Conservation (phyloP, 495 filamentous ascomycete genomes). For the Tuber microsphaerosporum region DNA sequence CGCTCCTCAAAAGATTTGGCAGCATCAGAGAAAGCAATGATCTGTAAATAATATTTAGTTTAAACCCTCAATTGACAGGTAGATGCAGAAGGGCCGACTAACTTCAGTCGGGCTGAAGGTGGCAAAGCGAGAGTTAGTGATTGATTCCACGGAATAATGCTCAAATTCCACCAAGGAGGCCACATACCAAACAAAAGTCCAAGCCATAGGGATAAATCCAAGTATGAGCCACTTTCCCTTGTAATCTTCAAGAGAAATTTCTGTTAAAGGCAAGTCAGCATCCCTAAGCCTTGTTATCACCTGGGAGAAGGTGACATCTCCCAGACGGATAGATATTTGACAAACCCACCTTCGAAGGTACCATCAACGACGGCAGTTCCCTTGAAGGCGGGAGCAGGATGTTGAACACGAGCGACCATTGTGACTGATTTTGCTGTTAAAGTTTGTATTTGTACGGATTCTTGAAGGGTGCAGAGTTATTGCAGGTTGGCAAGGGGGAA, state of each 20-base stretch:
- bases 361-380: slow-evolving; percentile 48
- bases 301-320: neutral
- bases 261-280: slow-evolving; percentile 26
- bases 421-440: slow-evolving; percentile 16
- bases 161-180: slow-evolving; percentile 10
- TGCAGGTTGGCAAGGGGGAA: slow-evolving; percentile 10
- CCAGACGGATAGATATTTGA: slow-evolving; percentile 18
- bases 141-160: slow-evolving; percentile 2
- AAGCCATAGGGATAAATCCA: slow-evolving; percentile 51
- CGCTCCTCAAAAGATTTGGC: slow-evolving; percentile 46
- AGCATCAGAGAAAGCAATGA: slow-evolving; percentile 49
- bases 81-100: slow-evolving; percentile 11
- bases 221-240: slow-evolving; percentile 50
- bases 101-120: slow-evolving; percentile 45
- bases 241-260: slow-evolving; percentile 46
- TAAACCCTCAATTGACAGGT: neutral
- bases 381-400: slow-evolving; percentile 50
- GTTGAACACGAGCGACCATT: slow-evolving; percentile 48
- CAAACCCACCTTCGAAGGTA: slow-evolving; percentile 46
- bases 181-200: slow-evolving; percentile 49
- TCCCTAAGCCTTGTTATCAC: neutral
- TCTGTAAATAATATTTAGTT: slow-evolving; percentile 38
- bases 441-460: slow-evolving; percentile 3
- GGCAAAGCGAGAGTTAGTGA: slow-evolving; percentile 18
- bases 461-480: neutral